phyloP scores from a whole-genome alignment of 2,329 filamentous ascomycete species.

The Geoglossum cookeanum region DNA sequence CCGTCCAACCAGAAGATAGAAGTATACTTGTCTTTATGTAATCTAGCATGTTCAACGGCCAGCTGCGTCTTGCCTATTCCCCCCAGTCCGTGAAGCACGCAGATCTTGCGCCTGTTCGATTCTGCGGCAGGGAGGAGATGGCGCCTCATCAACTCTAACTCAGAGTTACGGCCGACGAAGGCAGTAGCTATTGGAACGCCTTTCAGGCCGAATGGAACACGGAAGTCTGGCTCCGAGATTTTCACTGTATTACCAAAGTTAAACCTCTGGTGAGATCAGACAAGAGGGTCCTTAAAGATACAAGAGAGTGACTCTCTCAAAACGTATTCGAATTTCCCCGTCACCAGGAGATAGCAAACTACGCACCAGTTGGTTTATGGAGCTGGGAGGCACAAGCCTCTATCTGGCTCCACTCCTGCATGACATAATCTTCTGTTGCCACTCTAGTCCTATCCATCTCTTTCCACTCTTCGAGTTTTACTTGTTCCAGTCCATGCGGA shows the following conservation, averaged over 20 bases:
- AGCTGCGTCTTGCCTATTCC: constrained; percentile 17
- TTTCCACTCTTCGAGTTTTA: constrained; percentile 23
- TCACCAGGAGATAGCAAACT: background rate
- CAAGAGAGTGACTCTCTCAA: background rate
- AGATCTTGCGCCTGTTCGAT: constrained; percentile 6
- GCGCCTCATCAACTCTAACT: constrained; percentile 11
- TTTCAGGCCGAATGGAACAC: constrained; percentile 10
- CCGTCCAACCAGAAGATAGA: constrained; percentile 19
- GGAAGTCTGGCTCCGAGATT: constrained; percentile 4
- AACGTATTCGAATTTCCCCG: background rate
- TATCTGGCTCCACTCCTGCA: background rate
- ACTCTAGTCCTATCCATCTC: constrained; percentile 15
- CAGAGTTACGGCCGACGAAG: constrained; percentile 11
- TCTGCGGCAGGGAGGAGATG: constrained; percentile 8
- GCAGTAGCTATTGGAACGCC: constrained; percentile 9
- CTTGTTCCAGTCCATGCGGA: constrained; percentile 20
- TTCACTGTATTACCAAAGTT: too few relatives aligned
- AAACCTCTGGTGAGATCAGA: too few relatives aligned
- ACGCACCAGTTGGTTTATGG: background rate
- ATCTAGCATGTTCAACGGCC: constrained; percentile 11
- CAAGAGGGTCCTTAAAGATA: background rate
- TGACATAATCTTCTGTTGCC: background rate
- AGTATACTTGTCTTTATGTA: constrained; percentile 12
- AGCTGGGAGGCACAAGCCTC: background rate
- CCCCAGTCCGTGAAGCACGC: constrained; percentile 14